Evolutionary conservation across 108 stramenopile genomes (phyloP), one percentile per base, ranked within the genome.

Genomic region (Skeletonema marinoi): DNA sequence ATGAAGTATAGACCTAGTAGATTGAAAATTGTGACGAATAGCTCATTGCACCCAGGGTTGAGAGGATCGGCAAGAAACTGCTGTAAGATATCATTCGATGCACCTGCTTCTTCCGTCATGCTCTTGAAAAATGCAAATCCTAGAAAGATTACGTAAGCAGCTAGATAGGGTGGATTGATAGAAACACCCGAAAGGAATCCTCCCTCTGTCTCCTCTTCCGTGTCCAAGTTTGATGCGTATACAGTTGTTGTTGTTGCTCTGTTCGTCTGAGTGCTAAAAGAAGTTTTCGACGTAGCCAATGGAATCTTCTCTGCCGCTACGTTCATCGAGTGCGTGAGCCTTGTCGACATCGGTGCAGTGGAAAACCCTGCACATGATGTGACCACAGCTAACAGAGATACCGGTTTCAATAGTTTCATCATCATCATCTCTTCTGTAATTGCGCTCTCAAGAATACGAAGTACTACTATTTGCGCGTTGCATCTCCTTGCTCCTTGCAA

Each of bases 11-110:
- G 36, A 2, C 86, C 88, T 2, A 92, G 79, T 13, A 78, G 32
- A 66, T 92, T 92, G 78, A 92, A 92, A 9, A 90, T 63, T n/a
- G 82, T 65, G 0, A 77, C 64, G 64, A 88, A 92, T 4, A 90
- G 74, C 33, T 83, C 83, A 73, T 89, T 89, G 78, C 85, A 76
- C 2, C 79, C 73, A 11, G 91, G 89, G 38, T 88, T 74, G 5
- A 73, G 25, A 19, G 91, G 91, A 77, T 92, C 70, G 32, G 65
- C 87, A 25, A 89, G 29, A 56, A 87, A 86, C 31, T 69, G 25
- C 50, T 81, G 60, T 0, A 92, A 65, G 60, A 92, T 70, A 39
- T 70, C 71, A 67, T 59, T 68, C 5, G 85, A 82, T 48, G 85
- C 81, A 36, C 80, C 76, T 0, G 65, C 67, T 32, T 71, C 12